These are phyloP conservation scores for Mycena kentingensis DNA, from an alignment of 768 basidiomycete genomes.

Conservation along the genomic window DNA sequence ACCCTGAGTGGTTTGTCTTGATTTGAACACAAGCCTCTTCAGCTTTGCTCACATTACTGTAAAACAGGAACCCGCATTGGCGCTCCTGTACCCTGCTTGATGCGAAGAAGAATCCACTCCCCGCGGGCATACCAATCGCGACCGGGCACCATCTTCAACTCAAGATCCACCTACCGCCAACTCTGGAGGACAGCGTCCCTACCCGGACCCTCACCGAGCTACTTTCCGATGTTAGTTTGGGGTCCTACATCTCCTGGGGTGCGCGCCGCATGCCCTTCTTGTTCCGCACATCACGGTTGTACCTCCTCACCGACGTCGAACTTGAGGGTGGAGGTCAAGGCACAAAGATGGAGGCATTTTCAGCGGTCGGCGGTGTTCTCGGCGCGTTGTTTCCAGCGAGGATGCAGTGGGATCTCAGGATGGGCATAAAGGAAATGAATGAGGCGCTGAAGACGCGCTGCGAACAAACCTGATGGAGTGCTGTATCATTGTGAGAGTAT, in stretches of 20 bases:
- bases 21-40: neutral
- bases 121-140: neutral
- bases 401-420: neutral
- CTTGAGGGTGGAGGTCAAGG: neutral
- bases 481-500: too few species aligned
- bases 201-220: constrained; percentile 7
- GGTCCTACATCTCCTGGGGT: constrained; percentile 8
- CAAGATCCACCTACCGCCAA: constrained; percentile 8
- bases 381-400: neutral
- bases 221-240: constrained; percentile 3
- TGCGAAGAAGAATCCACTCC: constrained; percentile 4
- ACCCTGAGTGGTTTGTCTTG: constrained; percentile 1
- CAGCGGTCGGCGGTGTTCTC: constrained; percentile 3
- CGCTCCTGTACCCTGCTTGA: constrained; percentile 4
- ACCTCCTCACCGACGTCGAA: constrained; percentile 12
- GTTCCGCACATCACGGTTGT: constrained; percentile 7
- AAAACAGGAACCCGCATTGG: neutral
- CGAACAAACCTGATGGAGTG: too few species aligned
- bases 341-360: constrained; percentile 11
- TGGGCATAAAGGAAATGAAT: constrained; percentile 6
- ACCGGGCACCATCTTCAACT: constrained; percentile 1
- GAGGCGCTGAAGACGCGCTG: constrained; percentile 9
- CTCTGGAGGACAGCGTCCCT: constrained; percentile 13
- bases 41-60: neutral
- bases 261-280: constrained; percentile 3